These are phyloP conservation scores for Apiospora saccharicola DNA, from an alignment of 2,329 filamentous ascomycete species.

Conservation along the genomic window DNA sequence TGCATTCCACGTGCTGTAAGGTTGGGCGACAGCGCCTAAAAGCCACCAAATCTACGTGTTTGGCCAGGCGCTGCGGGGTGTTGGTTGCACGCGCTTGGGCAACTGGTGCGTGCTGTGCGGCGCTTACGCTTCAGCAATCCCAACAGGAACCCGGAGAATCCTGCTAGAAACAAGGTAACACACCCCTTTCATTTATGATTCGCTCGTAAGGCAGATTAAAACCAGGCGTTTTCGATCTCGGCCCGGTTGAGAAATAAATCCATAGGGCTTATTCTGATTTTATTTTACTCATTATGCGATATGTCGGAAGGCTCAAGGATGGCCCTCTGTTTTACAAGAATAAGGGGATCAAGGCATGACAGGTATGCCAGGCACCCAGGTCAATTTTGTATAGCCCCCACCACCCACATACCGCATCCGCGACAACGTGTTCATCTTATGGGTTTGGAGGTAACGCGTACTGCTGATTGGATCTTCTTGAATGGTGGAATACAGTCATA, in stretches of 20 bases:
- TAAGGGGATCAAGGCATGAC: not conserved
- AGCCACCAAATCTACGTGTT: not conserved
- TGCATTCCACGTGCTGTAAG: too few species aligned
- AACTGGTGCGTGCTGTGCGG: not conserved
- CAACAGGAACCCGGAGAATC: not conserved
- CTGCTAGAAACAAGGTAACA: not conserved
- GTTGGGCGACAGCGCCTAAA: not conserved
- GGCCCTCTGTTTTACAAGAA: not conserved
- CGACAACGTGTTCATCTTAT: not conserved
- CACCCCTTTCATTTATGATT: not conserved
- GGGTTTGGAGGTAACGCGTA: not conserved
- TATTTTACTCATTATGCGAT: not conserved
- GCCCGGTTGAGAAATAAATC: not conserved
- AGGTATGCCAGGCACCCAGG: not conserved
- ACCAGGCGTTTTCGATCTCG: too few species aligned
- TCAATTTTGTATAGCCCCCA: not conserved
- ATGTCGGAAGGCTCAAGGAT: not conserved
- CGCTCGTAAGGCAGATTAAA: too few species aligned
- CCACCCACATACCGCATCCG: not conserved
- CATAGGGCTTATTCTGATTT: not conserved
- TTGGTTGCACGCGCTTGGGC: not conserved
- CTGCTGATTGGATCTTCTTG: not conserved
- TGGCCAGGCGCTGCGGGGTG: too few species aligned
- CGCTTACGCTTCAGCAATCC: too few species aligned
- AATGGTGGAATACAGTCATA: not conserved